These are phyloP conservation scores for Colletotrichum cordylinicola DNA, from an alignment of 2,329 filamentous ascomycete species.

Conservation along the genomic window DNA sequence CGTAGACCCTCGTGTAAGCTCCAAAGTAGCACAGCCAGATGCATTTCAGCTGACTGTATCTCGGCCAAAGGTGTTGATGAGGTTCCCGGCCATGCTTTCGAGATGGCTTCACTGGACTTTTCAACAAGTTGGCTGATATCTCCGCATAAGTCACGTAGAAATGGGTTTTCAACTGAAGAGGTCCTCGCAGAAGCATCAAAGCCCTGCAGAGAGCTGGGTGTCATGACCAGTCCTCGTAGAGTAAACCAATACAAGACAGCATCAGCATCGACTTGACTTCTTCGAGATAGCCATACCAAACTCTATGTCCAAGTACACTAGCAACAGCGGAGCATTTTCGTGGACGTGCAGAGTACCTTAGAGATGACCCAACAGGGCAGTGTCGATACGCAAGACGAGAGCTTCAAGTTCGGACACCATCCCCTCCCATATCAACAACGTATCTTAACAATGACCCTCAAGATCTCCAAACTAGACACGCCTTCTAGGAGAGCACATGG, in stretches of 20 bases:
- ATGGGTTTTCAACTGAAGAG: not conserved
- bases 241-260: not conserved
- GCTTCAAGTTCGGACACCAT: not conserved
- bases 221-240: not conserved
- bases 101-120: not conserved
- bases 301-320: not conserved
- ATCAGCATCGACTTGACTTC: not conserved
- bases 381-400: not conserved
- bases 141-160: not conserved
- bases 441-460: not conserved
- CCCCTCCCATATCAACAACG: not conserved
- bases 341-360: not conserved
- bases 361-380: not conserved
- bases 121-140: not conserved
- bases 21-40: not conserved
- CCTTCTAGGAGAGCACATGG: not conserved
- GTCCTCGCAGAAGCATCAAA: not conserved
- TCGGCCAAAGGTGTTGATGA: not conserved
- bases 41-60: not conserved
- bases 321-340: not conserved
- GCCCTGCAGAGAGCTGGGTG: not conserved
- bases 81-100: not conserved
- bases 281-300: not conserved
- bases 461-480: not conserved
- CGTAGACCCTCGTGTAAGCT: not conserved